These are phyloP conservation scores for Polyplosphaeria fusca DNA, from an alignment of 495 filamentous ascomycete species.

Conservation along the genomic window DNA sequence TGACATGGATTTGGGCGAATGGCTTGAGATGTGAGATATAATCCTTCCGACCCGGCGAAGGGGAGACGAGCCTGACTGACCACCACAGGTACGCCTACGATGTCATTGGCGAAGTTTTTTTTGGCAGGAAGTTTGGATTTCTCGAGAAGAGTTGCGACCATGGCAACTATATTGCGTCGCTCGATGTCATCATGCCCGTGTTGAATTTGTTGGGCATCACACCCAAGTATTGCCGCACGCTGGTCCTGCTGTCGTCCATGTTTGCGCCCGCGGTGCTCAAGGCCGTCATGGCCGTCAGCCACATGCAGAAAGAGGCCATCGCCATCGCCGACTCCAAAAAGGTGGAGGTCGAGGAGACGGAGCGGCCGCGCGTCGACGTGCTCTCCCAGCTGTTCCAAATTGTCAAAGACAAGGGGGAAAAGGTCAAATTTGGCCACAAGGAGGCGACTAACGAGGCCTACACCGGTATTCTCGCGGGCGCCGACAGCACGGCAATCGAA, in stretches of 20 bases:
- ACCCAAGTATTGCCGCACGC: not conserved
- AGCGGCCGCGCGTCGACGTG: not conserved
- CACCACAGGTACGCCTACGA: not conserved
- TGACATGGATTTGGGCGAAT: not conserved
- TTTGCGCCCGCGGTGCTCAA: not conserved
- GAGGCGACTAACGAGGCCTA: not conserved
- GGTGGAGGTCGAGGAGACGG: not conserved
- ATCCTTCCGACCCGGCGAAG: no score
- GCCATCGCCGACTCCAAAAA: not conserved
- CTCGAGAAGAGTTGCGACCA: not conserved
- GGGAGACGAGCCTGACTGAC: not conserved
- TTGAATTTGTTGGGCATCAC: not conserved
- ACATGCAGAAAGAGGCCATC: not conserved
- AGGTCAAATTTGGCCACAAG: not conserved
- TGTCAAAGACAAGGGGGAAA: not conserved
- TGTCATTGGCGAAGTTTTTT: not conserved
- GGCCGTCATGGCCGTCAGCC: not conserved
- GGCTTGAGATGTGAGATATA: not conserved
- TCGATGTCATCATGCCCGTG: not conserved
- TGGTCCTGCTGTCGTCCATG: not conserved
- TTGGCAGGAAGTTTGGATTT: not conserved
- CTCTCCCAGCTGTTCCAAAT: not conserved
- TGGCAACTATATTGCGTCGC: not conserved
- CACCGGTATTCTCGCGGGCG: slow-evolving; percentile 40
- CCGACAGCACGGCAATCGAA: slow-evolving; percentile 32